Percentiles rank a stretch among this genome's conserved stretches.
phyloP scores from a whole-genome alignment of 345 rosid genomes.

The Raphanus raphanistrum region DNA sequence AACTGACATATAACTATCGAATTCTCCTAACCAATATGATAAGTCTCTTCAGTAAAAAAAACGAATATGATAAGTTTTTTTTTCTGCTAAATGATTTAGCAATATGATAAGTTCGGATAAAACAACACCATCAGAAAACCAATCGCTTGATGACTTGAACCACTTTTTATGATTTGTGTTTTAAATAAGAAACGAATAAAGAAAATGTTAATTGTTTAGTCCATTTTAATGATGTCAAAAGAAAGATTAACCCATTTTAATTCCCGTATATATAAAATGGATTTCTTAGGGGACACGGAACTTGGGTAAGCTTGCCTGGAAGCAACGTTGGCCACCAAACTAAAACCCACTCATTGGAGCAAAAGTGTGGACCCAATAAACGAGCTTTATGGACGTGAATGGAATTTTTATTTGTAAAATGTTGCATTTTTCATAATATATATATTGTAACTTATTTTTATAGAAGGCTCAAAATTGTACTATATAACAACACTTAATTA shows the following conservation, averaged over 20 bases:
- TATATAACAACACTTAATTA: not conserved
- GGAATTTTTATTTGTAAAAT: not conserved
- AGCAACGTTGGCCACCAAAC: slow-evolving; percentile 39
- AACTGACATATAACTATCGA: not conserved
- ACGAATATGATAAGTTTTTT: not conserved
- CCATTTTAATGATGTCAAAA: no score
- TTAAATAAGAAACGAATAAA: not conserved
- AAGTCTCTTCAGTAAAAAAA: not conserved
- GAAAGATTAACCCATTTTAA: not conserved
- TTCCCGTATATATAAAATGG: not conserved
- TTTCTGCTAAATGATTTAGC: not conserved
- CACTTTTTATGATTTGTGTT: not conserved
- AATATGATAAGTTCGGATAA: not conserved
- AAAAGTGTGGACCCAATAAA: slow-evolving; percentile 31
- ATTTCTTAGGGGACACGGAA: not conserved
- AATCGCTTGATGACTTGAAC: not conserved
- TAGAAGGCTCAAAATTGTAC: not conserved
- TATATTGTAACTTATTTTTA: not conserved
- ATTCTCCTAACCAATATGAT: not conserved
- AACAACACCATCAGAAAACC: not conserved
- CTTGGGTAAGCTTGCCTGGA: slow-evolving; percentile 28
- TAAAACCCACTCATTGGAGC: slow-evolving; percentile 26
- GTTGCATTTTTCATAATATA: not conserved
- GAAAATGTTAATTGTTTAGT: not conserved
- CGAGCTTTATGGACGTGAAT: slow-evolving; percentile 10